phyloP scores from a whole-genome alignment of 2,329 filamentous ascomycete genomes.

The Cercospora sp. region DNA sequence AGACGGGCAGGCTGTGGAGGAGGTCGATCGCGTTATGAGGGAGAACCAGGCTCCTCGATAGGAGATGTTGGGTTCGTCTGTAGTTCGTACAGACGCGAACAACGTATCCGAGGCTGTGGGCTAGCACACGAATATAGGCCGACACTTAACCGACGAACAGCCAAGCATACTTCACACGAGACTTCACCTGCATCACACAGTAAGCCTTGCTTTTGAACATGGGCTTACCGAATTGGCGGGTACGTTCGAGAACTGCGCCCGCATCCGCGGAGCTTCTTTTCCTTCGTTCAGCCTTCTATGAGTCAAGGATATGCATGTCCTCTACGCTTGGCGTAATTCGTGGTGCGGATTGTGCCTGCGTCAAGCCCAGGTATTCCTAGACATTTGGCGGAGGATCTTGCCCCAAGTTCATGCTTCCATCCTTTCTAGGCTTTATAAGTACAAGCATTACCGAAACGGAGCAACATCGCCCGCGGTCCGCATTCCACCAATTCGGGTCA shows the following conservation, averaged over 20 bases:
- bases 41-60: constrained; percentile 10
- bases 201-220: background rate
- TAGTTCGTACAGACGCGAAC: background rate
- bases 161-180: background rate
- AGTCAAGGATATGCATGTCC: background rate
- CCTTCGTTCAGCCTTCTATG: background rate
- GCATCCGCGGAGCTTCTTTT: background rate
- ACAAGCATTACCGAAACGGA: background rate
- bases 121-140: background rate
- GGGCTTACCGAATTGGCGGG: background rate
- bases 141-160: background rate
- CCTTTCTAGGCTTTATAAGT: background rate
- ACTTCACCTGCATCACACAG: background rate
- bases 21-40: constrained; percentile 18
- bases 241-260: background rate
- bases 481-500: background rate
- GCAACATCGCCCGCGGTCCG: background rate
- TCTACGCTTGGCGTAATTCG: background rate
- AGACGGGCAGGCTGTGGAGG: constrained; percentile 19
- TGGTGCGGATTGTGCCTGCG: background rate
- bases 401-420: background rate
- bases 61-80: background rate
- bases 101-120: background rate
- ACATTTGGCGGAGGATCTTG: background rate
- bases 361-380: background rate